Conservation (phyloP, 257 asterid genomes). For the Ehretia macrophylla region DNA sequence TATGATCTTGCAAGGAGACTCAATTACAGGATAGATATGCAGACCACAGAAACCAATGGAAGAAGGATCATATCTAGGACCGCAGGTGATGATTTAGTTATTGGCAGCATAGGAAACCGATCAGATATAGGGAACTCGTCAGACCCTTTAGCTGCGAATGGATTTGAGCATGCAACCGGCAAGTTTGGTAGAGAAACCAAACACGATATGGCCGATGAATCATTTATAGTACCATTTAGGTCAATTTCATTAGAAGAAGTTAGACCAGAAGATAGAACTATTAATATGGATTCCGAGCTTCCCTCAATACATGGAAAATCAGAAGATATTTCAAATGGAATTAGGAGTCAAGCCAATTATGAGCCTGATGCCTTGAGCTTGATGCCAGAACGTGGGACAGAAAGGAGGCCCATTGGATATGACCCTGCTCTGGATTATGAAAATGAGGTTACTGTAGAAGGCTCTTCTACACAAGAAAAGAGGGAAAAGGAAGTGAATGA, state of each 20-base stretch:
- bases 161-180: slow-evolving; percentile 32
- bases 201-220: slow-evolving; percentile 59
- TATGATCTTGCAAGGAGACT: slow-evolving; percentile 32
- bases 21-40: slow-evolving; percentile 38
- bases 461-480: slow-evolving; percentile 32
- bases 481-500: slow-evolving; percentile 33
- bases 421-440: slow-evolving; percentile 73
- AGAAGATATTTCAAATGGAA: slow-evolving; percentile 35
- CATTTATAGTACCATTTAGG: slow-evolving; percentile 74
- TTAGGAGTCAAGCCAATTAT: slow-evolving; percentile 38
- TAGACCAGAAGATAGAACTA: slow-evolving; percentile 47
- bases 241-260: slow-evolving; percentile 57
- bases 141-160: slow-evolving; percentile 46
- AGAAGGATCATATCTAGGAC: slow-evolving; percentile 43
- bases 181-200: slow-evolving; percentile 44
- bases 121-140: slow-evolving; percentile 39
- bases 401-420: slow-evolving; percentile 47
- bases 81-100: slow-evolving; percentile 54
- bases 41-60: slow-evolving; percentile 51
- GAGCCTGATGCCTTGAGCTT: slow-evolving; percentile 82
- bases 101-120: slow-evolving; percentile 37
- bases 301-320: slow-evolving; percentile 48
- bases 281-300: slow-evolving; percentile 72
- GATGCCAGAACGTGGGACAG: slow-evolving; percentile 76
- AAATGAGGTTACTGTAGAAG: slow-evolving; percentile 62